Conservation (phyloP, 306 rosid genomes). For the Urtica urens region DNA sequence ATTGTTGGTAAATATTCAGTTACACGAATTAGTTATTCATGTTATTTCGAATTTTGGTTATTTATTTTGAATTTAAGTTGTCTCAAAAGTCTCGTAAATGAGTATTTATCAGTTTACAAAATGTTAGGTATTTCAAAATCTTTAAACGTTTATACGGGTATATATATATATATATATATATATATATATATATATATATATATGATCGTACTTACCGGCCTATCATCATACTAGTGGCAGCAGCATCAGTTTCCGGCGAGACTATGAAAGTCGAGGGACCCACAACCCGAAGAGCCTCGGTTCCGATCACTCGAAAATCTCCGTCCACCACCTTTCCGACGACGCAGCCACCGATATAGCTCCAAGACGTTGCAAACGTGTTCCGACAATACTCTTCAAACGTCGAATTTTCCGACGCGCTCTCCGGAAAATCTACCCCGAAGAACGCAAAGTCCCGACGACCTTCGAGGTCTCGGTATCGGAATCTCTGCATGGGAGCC, state of each 20-base stretch:
- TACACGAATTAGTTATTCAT: too few species aligned
- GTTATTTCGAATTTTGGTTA: too few species aligned
- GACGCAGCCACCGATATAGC: conserved; percentile 20
- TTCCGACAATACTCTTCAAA: conserved; percentile 6
- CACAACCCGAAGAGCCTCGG: conserved; percentile 10
- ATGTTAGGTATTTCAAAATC: too few species aligned
- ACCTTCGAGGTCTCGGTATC: not conserved
- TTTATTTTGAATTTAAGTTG: too few species aligned
- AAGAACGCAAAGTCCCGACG: not conserved
- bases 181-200: too few species aligned
- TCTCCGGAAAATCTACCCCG: conserved; percentile 4
- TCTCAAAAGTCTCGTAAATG: too few species aligned
- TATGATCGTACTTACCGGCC: too few species aligned
- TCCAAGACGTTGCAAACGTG: conserved; percentile 14
- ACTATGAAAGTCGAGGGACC: conserved; percentile 9
- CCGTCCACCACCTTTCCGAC: conserved; percentile 22
- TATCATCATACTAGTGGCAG: conserved; percentile 19
- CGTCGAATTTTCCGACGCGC: not conserved
- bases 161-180: too few species aligned
- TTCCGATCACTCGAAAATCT: conserved; percentile 13
- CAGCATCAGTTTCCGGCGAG: conserved; percentile 24
- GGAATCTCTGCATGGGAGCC: not conserved
- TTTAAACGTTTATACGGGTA: too few species aligned
- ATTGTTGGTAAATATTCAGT: too few species aligned
- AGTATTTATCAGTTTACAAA: too few species aligned